Conservation (phyloP, 2,329 filamentous ascomycete genomes). For the Alternaria triticina region DNA sequence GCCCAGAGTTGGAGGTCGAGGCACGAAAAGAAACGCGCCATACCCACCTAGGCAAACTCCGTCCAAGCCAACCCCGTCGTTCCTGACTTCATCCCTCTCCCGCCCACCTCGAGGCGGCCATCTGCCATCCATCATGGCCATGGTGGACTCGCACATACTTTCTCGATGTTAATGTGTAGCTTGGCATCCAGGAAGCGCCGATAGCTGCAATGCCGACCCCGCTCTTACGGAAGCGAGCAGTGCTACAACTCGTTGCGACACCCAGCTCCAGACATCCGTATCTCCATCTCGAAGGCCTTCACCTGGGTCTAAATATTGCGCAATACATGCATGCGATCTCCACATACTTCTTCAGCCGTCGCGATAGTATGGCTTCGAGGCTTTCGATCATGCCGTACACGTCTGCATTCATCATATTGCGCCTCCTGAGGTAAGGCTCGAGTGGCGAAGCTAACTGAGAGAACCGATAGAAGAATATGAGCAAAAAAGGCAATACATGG, state of each 20-base stretch:
- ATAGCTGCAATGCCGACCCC: constrained; percentile 11
- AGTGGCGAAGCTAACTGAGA: neutral
- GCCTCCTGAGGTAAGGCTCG: neutral
- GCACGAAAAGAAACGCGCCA: constrained; percentile 31
- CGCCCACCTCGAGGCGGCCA: neutral
- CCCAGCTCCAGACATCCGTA: neutral
- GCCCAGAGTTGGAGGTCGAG: constrained; percentile 32
- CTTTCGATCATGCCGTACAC: neutral
- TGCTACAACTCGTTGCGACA: constrained; percentile 6
- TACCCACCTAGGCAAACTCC: constrained; percentile 25
- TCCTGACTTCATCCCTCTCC: constrained; percentile 16
- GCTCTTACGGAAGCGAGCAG: constrained; percentile 14
- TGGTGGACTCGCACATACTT: constrained; percentile 1
- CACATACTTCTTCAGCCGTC: neutral
- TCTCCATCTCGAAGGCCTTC: neutral
- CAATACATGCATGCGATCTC: neutral
- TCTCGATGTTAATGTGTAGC: constrained; percentile 3
- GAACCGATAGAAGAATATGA: neutral
- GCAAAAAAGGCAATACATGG: neutral
- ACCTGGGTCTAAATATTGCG: neutral
- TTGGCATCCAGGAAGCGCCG: constrained; percentile 10
- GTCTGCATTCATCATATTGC: neutral
- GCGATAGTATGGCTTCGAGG: neutral
- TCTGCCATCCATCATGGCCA: neutral
- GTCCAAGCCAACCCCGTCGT: constrained; percentile 21